Evolutionary conservation across 2,329 filamentous ascomycete species (phyloP), one percentile per base, ranked within the genome.

Genomic region (Botryosphaeria dothidea): DNA sequence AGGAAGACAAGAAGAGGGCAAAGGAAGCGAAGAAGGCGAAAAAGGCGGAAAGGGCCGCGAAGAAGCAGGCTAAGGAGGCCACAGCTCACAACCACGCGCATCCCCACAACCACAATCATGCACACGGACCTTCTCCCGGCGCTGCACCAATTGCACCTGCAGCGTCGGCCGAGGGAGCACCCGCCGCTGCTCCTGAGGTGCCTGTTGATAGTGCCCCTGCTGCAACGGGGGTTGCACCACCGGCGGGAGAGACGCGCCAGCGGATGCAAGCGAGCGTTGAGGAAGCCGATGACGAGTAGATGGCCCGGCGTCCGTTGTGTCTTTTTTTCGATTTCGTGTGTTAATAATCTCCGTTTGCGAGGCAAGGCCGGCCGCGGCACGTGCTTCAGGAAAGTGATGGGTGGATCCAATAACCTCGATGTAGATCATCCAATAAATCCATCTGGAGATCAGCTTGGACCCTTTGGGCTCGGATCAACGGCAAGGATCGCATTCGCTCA

Each of bases 1-100:
- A 73, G 57, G 79, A 82, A 60, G 79, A 80, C 56, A 75, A 74
- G 66, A 77, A 77, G 57, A 73, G 38, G 51, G 57, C 57, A 51
- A 66, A 66, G 62, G 67, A 67, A 34, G 72, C 4, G 71, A 75
- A 38, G 75, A 77, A 67, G 56, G 69, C 54, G 15, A 68, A 70
- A 58, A 66, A 64, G 23, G 65, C 54, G 23, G 66, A 66, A 49
- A 64, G 45, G 51, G 65, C 66, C n/a, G 65, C 68, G 67, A 67
- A 69, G 68, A 52, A 56, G 9, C 71, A 60, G 43, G 31, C 73
- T 34, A 73, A 73, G 66, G 64, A 60, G n/a, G 65, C 34, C 21
- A 34, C 5, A 1, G 54, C 23, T 38, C 36, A 69, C 69, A 52
- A 66, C 68, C 23, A 65, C 72, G 21, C 73, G 72, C 34, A 69